phyloP scores from a whole-genome alignment of 2,329 filamentous ascomycete species.

The Verticillium dahliae region DNA sequence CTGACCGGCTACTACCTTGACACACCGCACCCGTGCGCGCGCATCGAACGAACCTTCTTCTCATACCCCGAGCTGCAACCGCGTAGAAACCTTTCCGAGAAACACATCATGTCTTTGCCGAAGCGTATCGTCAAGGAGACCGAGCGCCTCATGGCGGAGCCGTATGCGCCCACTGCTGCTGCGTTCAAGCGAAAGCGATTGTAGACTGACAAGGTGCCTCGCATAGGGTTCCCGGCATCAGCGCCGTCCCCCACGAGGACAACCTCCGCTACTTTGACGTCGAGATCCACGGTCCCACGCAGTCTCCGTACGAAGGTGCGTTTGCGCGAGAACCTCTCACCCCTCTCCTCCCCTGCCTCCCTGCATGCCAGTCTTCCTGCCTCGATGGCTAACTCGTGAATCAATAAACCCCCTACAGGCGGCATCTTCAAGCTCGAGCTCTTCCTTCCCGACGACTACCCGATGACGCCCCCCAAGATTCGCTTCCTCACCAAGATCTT shows the following conservation, averaged over 20 bases:
- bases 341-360: not conserved
- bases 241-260: constrained; percentile 90
- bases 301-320: constrained; percentile 89
- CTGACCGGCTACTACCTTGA: not conserved
- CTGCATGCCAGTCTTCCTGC: no score
- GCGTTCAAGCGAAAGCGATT: not conserved
- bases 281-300: constrained; percentile 83
- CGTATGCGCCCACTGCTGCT: constrained; percentile 49
- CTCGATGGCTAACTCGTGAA: no score
- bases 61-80: constrained; percentile 1
- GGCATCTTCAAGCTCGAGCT: constrained; percentile 96
- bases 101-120: constrained; percentile 62
- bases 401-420: constrained; percentile 26
- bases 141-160: constrained; percentile 91
- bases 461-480: constrained; percentile 98
- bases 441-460: constrained; percentile 97
- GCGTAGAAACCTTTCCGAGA: no score
- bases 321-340: not conserved
- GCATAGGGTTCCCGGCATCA: constrained; percentile 85
- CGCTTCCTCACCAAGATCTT: constrained; percentile 99
- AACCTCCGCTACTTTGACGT: constrained; percentile 98
- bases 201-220: not conserved
- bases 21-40: not conserved
- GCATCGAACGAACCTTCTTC: not conserved
- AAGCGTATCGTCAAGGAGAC: constrained; percentile 99